Evolutionary conservation across 1,284 basidiomycete genomes (phyloP).

Genomic region (Malassezia restricta): DNA sequence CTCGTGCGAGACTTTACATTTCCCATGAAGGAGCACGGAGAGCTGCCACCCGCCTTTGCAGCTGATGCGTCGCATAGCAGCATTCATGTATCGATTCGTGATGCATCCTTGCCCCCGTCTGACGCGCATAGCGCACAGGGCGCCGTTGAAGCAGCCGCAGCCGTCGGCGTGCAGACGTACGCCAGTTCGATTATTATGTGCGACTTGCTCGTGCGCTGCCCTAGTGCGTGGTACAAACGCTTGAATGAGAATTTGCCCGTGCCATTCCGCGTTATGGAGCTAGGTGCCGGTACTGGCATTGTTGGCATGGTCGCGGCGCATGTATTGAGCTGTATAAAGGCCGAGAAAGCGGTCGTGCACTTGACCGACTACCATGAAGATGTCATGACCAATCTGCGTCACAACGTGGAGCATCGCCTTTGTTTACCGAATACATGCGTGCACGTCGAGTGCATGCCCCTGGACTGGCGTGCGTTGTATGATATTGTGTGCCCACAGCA

Average conservation of each 20-base stretch:
- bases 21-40: neutral
- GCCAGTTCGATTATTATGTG: slow-evolving; percentile 15
- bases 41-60: neutral
- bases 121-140: slow-evolving; percentile 5
- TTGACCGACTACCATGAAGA: slow-evolving; percentile 16
- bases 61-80: neutral
- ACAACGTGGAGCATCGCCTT: slow-evolving; percentile 13
- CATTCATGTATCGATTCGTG: slow-evolving; percentile 6
- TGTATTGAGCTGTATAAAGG: neutral
- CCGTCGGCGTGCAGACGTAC: slow-evolving; percentile 17
- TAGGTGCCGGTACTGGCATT: slow-evolving; percentile 15
- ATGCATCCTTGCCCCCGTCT: slow-evolving; percentile 13
- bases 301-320: slow-evolving; percentile 13
- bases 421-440: neutral
- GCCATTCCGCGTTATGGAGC: slow-evolving; percentile 5
- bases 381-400: slow-evolving; percentile 10
- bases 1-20: slow-evolving; percentile 12
- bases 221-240: neutral
- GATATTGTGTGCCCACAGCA: slow-evolving; percentile 1
- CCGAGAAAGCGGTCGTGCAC: neutral
- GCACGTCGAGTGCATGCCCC: slow-evolving; percentile 2
- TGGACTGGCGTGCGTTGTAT: slow-evolving; percentile 14
- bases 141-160: slow-evolving; percentile 7
- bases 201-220: slow-evolving; percentile 6
- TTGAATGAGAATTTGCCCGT: neutral